Base-by-base conservation (phyloP, 2,329 filamentous ascomycete genomes). In the Neonectria sp. region DNA sequence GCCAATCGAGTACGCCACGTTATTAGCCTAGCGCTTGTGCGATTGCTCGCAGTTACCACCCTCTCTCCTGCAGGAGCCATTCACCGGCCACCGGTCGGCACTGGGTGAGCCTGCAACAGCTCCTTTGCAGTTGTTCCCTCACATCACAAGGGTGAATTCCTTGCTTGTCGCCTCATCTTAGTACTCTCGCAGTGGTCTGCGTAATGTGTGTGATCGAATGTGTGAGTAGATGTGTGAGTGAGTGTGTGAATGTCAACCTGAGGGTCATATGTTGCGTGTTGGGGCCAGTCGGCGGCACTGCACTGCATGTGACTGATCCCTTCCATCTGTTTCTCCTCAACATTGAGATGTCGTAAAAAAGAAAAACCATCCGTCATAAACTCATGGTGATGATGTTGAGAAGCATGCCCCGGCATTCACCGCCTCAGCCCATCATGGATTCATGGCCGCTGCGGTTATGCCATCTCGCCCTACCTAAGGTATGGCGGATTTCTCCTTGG, bases 41-140 rank as follows among this genome's bases (percentile, higher is more conserved):
- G 51, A 67, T 67, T 63, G 64, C 60, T 67, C 53, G 55, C 64
- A 67, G 58, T 60, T 67, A 57, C 64, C 35, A 67, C 64, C 64
- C 64, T 59, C 55, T 59, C 55, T n/a, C 17, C 43, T 63, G 64
- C 64, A 61, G 55, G 31, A 40, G 55, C 58, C 55, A 63, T 51
- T 55, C 60, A 48, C 58, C 52, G 60, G 35, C 35, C 55, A 65
- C 63, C 63, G 46, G 27, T 15, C 58, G 57, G 53, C 53, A 61
- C 46, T 58, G 52, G 58, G 63, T 8, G 37, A n/a, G 15, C 17
- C 37, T 35, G 55, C 55, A 64, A 49, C 55, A 43, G 25, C 60
- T 49, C 61, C 55, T 45, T 64, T 21, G 40, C 8, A 21, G 48
- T 43, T 55, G 55, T 60, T 64, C 49, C 43, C 49, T 60, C 62